These are phyloP conservation scores for Capsicum baccatum DNA, from an alignment of 257 asterid genomes.

Conservation along the genomic window DNA sequence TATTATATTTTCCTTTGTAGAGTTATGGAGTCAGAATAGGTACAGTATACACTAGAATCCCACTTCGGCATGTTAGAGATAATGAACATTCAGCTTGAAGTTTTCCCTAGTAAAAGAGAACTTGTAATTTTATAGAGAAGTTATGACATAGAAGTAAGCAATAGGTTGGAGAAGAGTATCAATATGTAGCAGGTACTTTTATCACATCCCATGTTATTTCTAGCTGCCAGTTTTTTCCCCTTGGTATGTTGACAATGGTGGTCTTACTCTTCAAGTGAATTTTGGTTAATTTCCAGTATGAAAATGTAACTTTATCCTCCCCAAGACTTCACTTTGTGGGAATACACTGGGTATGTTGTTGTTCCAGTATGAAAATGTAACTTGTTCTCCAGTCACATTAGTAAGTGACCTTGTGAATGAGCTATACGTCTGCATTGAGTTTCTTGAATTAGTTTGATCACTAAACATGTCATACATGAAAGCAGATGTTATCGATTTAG, in stretches of 20 bases:
- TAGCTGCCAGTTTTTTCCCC: not conserved
- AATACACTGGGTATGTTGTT: too few relatives aligned
- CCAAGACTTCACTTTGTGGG: too few relatives aligned
- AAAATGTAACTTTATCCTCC: not conserved
- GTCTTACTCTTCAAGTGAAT: constrained; percentile 6
- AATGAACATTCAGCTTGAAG: constrained; percentile 24
- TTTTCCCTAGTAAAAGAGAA: not conserved
- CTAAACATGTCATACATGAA: not conserved
- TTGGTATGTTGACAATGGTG: not conserved
- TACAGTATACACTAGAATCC: constrained; percentile 33
- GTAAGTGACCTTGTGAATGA: not conserved
- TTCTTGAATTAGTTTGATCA: not conserved
- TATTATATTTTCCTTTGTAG: constrained; percentile 33
- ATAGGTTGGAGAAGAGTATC: not conserved
- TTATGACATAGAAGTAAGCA: constrained; percentile 1
- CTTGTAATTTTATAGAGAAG: constrained; percentile 17
- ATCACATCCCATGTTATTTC: not conserved
- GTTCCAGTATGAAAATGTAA: not conserved
- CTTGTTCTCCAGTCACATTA: not conserved
- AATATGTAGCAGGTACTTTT: not conserved
- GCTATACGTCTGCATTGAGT: not conserved
- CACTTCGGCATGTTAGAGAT: constrained; percentile 24
- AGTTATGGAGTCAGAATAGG: constrained; percentile 55
- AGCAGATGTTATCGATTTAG: not conserved
- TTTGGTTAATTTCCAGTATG: not conserved